phyloP scores from a whole-genome alignment of 169 alveolate genomes.

The Eimeria brunetti region DNA sequence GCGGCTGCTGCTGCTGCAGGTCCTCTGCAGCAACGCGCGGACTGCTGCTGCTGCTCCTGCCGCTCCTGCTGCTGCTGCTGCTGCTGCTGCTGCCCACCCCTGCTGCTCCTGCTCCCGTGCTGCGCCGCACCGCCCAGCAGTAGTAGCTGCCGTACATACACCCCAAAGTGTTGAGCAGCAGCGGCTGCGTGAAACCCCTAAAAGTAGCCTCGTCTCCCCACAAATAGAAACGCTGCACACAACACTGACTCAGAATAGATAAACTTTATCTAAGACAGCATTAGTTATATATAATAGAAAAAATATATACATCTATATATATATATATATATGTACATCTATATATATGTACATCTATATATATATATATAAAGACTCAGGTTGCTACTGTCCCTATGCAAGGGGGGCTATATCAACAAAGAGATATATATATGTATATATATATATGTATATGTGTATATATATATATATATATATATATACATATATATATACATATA shows the following conservation, averaged over 20 bases:
- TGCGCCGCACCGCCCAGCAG: constrained; percentile 50
- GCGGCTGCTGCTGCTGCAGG: neutral
- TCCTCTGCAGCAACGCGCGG: constrained; percentile 37
- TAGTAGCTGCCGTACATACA: constrained; percentile 52
- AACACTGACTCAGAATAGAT: too few species aligned
- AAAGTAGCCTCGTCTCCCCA: constrained; percentile 44
- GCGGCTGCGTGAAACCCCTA: constrained; percentile 11
- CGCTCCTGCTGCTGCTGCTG: neutral
- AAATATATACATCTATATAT: too few species aligned
- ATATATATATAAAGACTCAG: too few species aligned
- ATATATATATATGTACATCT: too few species aligned
- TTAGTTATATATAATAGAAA: too few species aligned
- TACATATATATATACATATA: neutral
- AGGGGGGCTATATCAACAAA: too few species aligned
- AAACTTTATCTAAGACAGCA: too few species aligned
- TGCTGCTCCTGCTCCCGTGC: too few species aligned
- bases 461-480: too few species aligned
- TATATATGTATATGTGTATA: neutral
- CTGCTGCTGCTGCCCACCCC: neutral
- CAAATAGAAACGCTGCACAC: constrained; percentile 51
- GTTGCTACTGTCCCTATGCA: too few species aligned
- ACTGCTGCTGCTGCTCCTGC: neutral
- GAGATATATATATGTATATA: too few species aligned
- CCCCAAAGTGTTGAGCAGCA: constrained; percentile 27
- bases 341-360: too few species aligned